Evolutionary conservation across 2,329 filamentous ascomycete genomes (phyloP).

Genomic region (Talaromyces piceae): DNA sequence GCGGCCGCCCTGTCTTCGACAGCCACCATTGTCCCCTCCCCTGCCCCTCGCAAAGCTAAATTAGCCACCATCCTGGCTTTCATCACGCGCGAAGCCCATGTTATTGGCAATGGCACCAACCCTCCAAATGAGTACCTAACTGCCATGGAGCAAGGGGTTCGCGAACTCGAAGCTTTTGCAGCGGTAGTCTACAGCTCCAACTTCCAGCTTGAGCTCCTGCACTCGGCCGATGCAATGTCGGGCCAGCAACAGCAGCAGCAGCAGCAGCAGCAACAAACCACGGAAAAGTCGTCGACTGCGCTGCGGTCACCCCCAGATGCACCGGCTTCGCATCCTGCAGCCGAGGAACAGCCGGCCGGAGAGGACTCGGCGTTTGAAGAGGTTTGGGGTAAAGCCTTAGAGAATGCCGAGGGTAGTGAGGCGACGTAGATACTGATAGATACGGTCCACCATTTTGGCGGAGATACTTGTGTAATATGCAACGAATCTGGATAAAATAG

Average conservation of each 20-base stretch:
- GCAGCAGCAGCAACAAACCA: slow-evolving; percentile 11
- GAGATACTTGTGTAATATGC: not conserved
- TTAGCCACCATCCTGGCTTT: slow-evolving; percentile 86
- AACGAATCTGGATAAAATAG: too few relatives aligned
- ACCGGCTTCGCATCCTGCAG: slow-evolving; percentile 10
- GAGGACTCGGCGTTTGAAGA: slow-evolving; percentile 26
- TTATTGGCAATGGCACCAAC: slow-evolving; percentile 64
- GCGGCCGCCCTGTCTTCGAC: slow-evolving; percentile 38
- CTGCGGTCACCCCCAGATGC: slow-evolving; percentile 5
- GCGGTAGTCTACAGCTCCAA: slow-evolving; percentile 45
- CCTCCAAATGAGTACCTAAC: slow-evolving; percentile 40
- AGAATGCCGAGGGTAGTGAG: slow-evolving; percentile 7
- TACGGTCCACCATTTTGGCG: too few relatives aligned
- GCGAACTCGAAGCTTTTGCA: slow-evolving; percentile 42
- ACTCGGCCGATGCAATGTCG: slow-evolving; percentile 13
- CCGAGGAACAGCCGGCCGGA: not conserved
- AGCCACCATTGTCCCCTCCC: slow-evolving; percentile 32
- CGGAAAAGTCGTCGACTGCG: slow-evolving; percentile 9
- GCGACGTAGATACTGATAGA: too few relatives aligned
- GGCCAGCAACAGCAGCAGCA: too few relatives aligned
- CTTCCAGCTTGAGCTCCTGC: slow-evolving; percentile 31
- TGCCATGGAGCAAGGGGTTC: slow-evolving; percentile 39
- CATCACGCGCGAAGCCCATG: slow-evolving; percentile 82
- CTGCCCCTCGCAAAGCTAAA: slow-evolving; percentile 52
- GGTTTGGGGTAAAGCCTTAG: slow-evolving; percentile 32